Conservation (phyloP, 495 filamentous ascomycete genomes). For the Neurospora sp. region DNA sequence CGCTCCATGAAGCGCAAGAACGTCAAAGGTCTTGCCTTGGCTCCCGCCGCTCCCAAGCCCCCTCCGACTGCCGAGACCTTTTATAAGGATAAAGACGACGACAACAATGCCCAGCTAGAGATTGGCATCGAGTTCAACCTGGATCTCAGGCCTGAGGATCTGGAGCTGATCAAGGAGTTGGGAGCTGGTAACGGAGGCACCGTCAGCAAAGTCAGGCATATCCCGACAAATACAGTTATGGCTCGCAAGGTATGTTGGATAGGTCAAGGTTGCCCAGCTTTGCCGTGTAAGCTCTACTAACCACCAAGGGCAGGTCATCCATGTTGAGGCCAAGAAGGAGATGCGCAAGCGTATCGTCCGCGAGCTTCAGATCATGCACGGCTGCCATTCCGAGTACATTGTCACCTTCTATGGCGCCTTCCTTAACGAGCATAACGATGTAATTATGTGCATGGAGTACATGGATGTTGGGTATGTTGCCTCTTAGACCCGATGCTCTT, state of each 20-base stretch:
- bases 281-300: not conserved
- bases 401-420: slow-evolving; percentile 97
- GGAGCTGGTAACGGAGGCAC: slow-evolving; percentile 95
- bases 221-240: slow-evolving; percentile 91
- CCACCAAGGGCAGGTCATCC: slow-evolving; percentile 64
- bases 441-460: slow-evolving; percentile 99
- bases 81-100: slow-evolving; percentile 49
- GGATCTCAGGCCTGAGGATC: slow-evolving; percentile 82
- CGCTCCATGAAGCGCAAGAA: slow-evolving; percentile 97
- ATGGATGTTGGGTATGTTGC: slow-evolving; percentile 89
- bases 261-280: not conserved
- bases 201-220: slow-evolving; percentile 94
- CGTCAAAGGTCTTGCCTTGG: slow-evolving; percentile 85
- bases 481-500: not conserved
- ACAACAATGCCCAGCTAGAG: slow-evolving; percentile 65
- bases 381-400: slow-evolving; percentile 92
- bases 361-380: slow-evolving; percentile 95
- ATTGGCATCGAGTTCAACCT: slow-evolving; percentile 95
- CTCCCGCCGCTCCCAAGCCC: slow-evolving; percentile 49
- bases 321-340: slow-evolving; percentile 94
- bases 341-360: slow-evolving; percentile 92
- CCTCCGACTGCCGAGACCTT: slow-evolving; percentile 32
- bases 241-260: slow-evolving; percentile 70
- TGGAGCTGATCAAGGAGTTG: slow-evolving; percentile 87
- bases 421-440: slow-evolving; percentile 88